Evolutionary conservation across 768 basidiomycete genomes (phyloP).

Genomic region (Phanerodontia chrysosporium): DNA sequence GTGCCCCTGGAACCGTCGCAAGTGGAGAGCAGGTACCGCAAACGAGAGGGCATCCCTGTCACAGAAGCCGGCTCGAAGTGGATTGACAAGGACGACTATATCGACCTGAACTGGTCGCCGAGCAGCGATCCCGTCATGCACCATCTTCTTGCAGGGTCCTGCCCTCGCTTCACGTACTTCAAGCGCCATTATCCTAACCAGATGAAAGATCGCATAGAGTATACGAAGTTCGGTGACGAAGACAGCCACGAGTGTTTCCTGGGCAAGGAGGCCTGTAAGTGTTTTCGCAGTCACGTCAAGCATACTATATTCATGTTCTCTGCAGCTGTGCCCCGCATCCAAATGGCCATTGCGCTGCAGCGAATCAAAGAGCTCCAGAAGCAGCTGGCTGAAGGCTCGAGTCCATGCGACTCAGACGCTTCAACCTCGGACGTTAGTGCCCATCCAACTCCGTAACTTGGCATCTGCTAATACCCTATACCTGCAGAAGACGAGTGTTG

Average conservation of each 20-base stretch:
- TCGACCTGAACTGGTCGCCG: constrained; percentile 69
- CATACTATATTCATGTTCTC: not conserved
- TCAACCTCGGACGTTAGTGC: not conserved
- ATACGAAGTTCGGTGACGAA: constrained; percentile 84
- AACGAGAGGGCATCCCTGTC: constrained; percentile 39
- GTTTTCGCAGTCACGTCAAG: too few species aligned
- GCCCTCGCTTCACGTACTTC: constrained; percentile 82
- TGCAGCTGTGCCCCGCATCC: constrained; percentile 59
- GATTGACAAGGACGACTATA: constrained; percentile 79
- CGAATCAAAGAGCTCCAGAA: constrained; percentile 49
- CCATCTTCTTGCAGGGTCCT: constrained; percentile 66
- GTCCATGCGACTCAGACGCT: not conserved
- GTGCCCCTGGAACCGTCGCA: constrained; percentile 46
- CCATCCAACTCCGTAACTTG: not conserved
- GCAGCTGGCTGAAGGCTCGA: not conserved
- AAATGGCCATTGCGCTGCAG: constrained; percentile 52
- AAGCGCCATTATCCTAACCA: constrained; percentile 42
- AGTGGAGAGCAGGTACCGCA: constrained; percentile 45
- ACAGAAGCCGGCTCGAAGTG: constrained; percentile 52
- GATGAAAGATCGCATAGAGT: constrained; percentile 36
- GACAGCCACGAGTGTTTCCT: constrained; percentile 78
- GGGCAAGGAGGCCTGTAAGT: constrained; percentile 66
- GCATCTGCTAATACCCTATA: not conserved
- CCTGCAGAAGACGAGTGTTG: constrained; percentile 2
- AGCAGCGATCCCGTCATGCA: constrained; percentile 52